Percentiles rank a stretch among this genome's conserved stretches.
These are phyloP conservation scores for Babesia bovis DNA, from an alignment of 169 alveolate genomes.

Conservation along the genomic window DNA sequence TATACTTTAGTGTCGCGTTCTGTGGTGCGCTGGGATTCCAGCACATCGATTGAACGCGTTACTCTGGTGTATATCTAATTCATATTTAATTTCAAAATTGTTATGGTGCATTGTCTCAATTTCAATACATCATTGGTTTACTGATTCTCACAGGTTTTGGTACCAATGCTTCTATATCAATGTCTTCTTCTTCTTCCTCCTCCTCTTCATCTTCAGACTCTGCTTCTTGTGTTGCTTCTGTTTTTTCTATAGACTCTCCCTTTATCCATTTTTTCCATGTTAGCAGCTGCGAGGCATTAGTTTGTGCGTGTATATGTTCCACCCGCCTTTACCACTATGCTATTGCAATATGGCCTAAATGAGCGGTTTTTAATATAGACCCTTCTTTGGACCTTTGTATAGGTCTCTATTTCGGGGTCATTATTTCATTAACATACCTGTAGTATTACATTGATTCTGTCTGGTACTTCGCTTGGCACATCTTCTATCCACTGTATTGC, in stretches of 20 bases:
- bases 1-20: too few species aligned
- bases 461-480: slow-evolving; percentile 51
- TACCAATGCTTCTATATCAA: slow-evolving; percentile 66
- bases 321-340: slow-evolving; percentile 51
- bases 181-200: slow-evolving; percentile 63
- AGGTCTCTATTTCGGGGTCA: slow-evolving; percentile 39
- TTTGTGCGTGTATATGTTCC: background rate
- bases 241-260: slow-evolving; percentile 47
- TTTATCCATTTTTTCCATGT: slow-evolving; percentile 63
- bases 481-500: slow-evolving; percentile 59
- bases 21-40: too few species aligned
- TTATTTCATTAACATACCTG: slow-evolving; percentile 43
- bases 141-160: slow-evolving; percentile 63
- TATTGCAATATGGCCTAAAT: slow-evolving; percentile 19
- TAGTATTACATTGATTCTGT: slow-evolving; percentile 50
- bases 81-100: too few species aligned
- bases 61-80: too few species aligned
- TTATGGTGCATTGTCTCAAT: too few species aligned
- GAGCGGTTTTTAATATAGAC: slow-evolving; percentile 30
- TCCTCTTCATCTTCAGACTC: slow-evolving; percentile 51
- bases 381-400: slow-evolving; percentile 18
- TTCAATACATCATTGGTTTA: slow-evolving; percentile 34
- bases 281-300: slow-evolving; percentile 38
- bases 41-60: too few species aligned
- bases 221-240: slow-evolving; percentile 7